Base-by-base conservation (phyloP, 352 stramenopile genomes). In the Globisporangium yorkense region DNA sequence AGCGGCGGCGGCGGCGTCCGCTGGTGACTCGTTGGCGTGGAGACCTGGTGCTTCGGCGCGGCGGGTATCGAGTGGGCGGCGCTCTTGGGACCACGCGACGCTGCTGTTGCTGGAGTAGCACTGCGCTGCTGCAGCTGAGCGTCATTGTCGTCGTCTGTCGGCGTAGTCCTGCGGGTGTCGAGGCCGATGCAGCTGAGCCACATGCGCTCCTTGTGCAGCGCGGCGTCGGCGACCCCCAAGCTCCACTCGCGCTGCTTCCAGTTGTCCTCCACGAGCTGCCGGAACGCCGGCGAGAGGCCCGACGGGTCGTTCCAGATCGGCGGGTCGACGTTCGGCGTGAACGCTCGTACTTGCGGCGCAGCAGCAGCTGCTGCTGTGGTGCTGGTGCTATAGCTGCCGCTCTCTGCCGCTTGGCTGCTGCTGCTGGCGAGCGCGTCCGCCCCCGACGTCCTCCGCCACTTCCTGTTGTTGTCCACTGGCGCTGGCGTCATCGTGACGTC, bases 231-330 rank as follows among this genome's bases (percentile, higher is more conserved):
- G 37, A 53, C 48, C 2, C 53, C 54, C 15, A 59, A 8, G 51
- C 50, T 35, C 49, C 67, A 64, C 47, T 73, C 63, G 49, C 63
- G 63, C 33, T 66, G 63, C 48, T 71, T 49, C 80, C 77, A 89
- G 39, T 87, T 80, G 4, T 70, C 72, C 49, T 89, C 80, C 4
- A 89, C 64, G 9, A 88, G 65, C 35, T 75, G 62, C 5, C 80
- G 54, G 31, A 89, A 73, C 13, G 71, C 57, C 35, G 75, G 67
- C 24, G 77, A 69, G 9, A 89, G 61, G 7, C 77, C 77, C 2
- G 80, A 82, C 10, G 79, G 79, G 39, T 87, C 79, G 18, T 20
- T 56, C 31, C 53, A 57, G 66, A 56, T 18, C 10, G 51, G 7
- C 15, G 55, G 24, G 15, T 40, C 48, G 24, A 48, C 31, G 2